Conservation (phyloP, 2,329 filamentous ascomycete species). For the Fusarium solani-melongenae region DNA sequence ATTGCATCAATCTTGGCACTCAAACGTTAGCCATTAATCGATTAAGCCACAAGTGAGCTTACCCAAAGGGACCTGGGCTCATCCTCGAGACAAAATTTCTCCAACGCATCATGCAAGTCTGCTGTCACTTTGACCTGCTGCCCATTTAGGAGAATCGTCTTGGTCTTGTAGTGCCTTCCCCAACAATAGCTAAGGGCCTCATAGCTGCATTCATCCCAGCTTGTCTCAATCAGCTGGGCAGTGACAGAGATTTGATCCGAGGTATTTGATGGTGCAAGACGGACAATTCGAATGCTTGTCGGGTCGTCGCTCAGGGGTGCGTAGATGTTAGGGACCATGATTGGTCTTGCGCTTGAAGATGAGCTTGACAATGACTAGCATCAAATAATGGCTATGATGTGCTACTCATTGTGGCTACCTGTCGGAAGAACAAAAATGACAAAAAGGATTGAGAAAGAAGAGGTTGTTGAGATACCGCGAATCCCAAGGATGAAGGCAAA, state of each 20-base stretch:
- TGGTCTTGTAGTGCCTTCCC: slow-evolving; percentile 14
- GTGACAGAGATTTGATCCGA: slow-evolving; percentile 1
- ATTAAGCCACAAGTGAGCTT: neutral
- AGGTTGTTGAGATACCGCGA: neutral
- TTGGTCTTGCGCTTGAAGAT: no score
- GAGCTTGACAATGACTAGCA: no score
- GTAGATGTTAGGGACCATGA: slow-evolving; percentile 5
- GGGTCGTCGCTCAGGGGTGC: neutral
- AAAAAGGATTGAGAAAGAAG: neutral
- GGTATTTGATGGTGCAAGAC: slow-evolving; percentile 6
- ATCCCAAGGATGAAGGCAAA: neutral
- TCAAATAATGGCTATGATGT: neutral
- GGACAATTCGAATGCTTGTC: slow-evolving; percentile 11
- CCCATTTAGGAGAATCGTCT: slow-evolving; percentile 15
- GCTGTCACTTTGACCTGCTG: slow-evolving; percentile 10
- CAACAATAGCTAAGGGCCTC: slow-evolving; percentile 41
- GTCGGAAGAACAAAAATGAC: neutral
- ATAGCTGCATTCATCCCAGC: slow-evolving; percentile 13
- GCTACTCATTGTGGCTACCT: neutral
- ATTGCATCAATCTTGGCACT: slow-evolving; percentile 34
- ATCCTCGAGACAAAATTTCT: slow-evolving; percentile 4
- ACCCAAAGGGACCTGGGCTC: slow-evolving; percentile 12
- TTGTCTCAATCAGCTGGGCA: slow-evolving; percentile 7
- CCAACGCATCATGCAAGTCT: slow-evolving; percentile 14
- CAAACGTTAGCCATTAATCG: neutral